phyloP scores from a whole-genome alignment of 805 yeast species.

The Suhomyces xylopsoci region DNA sequence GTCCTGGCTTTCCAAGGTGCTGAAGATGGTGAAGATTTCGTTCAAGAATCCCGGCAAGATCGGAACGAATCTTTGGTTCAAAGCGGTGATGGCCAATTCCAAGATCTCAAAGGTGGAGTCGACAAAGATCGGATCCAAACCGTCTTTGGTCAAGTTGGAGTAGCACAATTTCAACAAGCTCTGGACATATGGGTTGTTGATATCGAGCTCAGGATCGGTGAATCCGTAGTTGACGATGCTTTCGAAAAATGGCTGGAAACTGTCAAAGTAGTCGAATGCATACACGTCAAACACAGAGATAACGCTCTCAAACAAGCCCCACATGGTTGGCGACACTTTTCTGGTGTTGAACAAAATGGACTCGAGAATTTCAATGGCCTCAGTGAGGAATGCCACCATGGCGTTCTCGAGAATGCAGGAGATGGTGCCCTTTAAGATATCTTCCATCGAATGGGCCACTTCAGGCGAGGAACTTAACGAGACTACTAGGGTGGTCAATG shows the following conservation, averaged over 20 bases:
- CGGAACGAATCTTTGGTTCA: constrained; percentile 27
- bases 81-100: constrained; percentile 14
- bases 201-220: constrained; percentile 28
- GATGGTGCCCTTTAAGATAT: constrained; percentile 31
- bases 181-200: constrained; percentile 39
- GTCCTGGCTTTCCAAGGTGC: constrained; percentile 30
- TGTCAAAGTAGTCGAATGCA: constrained; percentile 57
- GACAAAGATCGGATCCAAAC: constrained; percentile 41
- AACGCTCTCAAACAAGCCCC: constrained; percentile 50
- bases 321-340: constrained; percentile 47
- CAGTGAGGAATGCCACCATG: constrained; percentile 36
- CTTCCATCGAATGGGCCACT: constrained; percentile 35
- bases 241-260: constrained; percentile 56
- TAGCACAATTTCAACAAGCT: constrained; percentile 36
- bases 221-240: constrained; percentile 53
- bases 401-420: constrained; percentile 37
- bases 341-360: constrained; percentile 54
- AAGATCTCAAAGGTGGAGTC: constrained; percentile 37
- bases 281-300: constrained; percentile 56
- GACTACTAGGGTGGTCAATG: constrained; percentile 41
- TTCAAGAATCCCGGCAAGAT: constrained; percentile 26
- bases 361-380: constrained; percentile 46
- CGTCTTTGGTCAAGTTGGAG: constrained; percentile 29
- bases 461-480: constrained; percentile 41
- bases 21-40: constrained; percentile 37